These are phyloP conservation scores for Venturia effusa DNA, from an alignment of 2,329 filamentous ascomycete genomes.

Conservation along the genomic window DNA sequence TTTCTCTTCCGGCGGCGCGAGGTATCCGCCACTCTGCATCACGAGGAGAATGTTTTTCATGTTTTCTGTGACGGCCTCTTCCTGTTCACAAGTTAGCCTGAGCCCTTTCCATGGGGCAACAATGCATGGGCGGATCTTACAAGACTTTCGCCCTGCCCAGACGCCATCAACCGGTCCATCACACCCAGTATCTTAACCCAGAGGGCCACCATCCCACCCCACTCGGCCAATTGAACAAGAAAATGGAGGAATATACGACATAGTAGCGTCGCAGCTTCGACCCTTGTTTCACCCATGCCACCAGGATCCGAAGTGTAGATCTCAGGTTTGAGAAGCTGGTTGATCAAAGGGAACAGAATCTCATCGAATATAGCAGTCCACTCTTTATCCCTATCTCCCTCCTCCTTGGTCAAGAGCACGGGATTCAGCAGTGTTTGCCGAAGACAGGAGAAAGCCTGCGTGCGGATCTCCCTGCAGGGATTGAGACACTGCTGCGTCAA, in stretches of 20 bases:
- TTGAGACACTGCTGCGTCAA: slow-evolving; percentile 87
- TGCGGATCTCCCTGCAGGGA: slow-evolving; percentile 83
- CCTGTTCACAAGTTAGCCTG: slow-evolving; percentile 37
- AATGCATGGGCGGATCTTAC: slow-evolving; percentile 42
- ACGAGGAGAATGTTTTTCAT: slow-evolving; percentile 94
- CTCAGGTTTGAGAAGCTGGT: slow-evolving; percentile 81
- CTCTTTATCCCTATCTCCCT: slow-evolving; percentile 25
- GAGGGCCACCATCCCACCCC: slow-evolving; percentile 80
- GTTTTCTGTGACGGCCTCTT: slow-evolving; percentile 90
- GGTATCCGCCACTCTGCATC: slow-evolving; percentile 80
- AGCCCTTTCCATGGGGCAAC: not conserved
- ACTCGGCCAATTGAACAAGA: slow-evolving; percentile 70
- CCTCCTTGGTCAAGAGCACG: slow-evolving; percentile 70
- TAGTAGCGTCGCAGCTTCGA: slow-evolving; percentile 80
- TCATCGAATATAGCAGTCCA: slow-evolving; percentile 67
- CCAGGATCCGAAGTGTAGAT: slow-evolving; percentile 82
- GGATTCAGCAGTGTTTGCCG: slow-evolving; percentile 79
- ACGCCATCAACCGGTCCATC: slow-evolving; percentile 93
- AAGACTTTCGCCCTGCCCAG: slow-evolving; percentile 79
- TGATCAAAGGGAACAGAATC: slow-evolving; percentile 84
- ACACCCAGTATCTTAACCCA: slow-evolving; percentile 90
- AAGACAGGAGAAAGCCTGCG: slow-evolving; percentile 75
- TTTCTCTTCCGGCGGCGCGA: slow-evolving; percentile 55
- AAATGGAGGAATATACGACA: slow-evolving; percentile 97
- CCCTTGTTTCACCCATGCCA: slow-evolving; percentile 91